Base-by-base conservation (phyloP, 345 rosid species). In the Lepidium didymum region DNA sequence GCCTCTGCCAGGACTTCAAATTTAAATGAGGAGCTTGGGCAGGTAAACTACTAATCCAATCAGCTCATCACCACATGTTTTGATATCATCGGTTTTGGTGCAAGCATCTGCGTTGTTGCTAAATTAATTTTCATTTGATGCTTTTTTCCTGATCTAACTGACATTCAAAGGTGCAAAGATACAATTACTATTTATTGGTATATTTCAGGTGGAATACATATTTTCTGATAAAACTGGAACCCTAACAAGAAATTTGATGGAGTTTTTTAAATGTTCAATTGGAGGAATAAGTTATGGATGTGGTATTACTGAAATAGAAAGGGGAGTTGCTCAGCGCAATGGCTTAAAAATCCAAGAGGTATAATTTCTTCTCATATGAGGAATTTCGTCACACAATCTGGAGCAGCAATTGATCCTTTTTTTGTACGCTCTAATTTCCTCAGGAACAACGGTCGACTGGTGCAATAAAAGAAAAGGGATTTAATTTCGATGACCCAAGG, bases 141-240 rank as follows among this genome's bases (percentile, higher is more conserved):
- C 34, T 41, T 33, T 23, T 4, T 3, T 37, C 2, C 8, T 58
- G 10, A 25, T 58, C 66, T 25, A 13, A 53, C 7, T 29, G 33
- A 35, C 59, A 13, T 37, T 29, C 19, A 41, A 16, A 23, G 31
- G 15, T 64, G 15, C 56, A 44, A 18, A 29, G 33, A 29, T 29
- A 29, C 33, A 29, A 29, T 68, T 53, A 15, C 49, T 50, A 11
- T 44, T 37, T 56, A 14, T 56, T 36, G 50, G 56, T 29, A 25
- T 64, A 61, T 72, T 65, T 67, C 86, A 93, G 97, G 96, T 93
- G 77, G 97, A 93, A 72, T 93, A 86, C 73, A 88, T 93, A 41
- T 93, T 94, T 80, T 91, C 99, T 52, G 97, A 94, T 80, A 94
- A 94, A 86, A 94, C 99, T 49, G 99, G 99, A 77, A 94, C 99